Conservation (phyloP, 2,329 filamentous ascomycete genomes). For the Hypoxylon sp. region DNA sequence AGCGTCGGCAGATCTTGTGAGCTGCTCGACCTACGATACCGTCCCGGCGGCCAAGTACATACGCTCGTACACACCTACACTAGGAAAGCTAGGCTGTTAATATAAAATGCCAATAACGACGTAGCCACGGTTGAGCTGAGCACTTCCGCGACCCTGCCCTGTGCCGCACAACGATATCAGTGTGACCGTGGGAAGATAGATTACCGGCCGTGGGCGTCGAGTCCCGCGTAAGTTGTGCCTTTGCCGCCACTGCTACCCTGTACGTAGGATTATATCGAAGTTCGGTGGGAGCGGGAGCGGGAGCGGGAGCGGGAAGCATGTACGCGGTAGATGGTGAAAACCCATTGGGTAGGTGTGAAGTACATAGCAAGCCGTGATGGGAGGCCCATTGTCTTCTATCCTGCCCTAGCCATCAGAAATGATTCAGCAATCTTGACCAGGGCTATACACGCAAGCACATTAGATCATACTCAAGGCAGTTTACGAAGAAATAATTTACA, state of each 20-base stretch:
- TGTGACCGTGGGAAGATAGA: not conserved
- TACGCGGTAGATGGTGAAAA: not conserved
- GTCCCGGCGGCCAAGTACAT: too few species aligned
- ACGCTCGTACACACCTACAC: too few species aligned
- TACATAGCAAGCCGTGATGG: not conserved
- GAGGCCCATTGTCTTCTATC: not conserved
- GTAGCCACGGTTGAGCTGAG: not conserved
- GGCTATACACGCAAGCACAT: not conserved
- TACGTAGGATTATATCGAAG: not conserved
- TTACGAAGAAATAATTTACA: not conserved
- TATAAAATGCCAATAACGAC: not conserved
- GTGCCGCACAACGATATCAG: not conserved
- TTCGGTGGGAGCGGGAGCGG: not conserved
- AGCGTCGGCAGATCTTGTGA: slow-evolving; percentile 11
- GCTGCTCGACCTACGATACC: slow-evolving; percentile 6
- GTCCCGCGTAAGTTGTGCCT: not conserved
- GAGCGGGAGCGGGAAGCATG: not conserved
- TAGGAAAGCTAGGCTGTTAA: not conserved
- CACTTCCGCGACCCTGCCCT: not conserved
- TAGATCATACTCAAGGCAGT: not conserved
- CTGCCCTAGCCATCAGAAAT: not conserved
- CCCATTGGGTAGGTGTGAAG: too few species aligned
- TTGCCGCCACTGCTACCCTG: not conserved
- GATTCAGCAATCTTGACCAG: not conserved
- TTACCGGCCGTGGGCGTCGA: not conserved